Evolutionary conservation across 129 eudicot species (phyloP).

Genomic region (Ambrosia trifida): DNA sequence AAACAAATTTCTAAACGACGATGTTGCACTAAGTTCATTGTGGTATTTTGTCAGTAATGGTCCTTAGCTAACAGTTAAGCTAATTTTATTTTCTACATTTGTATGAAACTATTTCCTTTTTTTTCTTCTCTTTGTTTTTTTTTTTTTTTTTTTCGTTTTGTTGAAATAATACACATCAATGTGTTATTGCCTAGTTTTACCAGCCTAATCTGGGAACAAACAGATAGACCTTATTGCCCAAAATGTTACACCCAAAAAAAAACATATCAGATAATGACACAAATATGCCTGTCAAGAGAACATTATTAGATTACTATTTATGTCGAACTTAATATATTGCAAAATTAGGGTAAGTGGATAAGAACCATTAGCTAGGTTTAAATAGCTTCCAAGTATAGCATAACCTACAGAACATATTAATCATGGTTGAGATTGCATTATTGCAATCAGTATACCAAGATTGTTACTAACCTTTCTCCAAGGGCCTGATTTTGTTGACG

Average conservation of each 20-base stretch:
- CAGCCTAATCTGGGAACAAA: neutral
- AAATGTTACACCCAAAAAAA: neutral
- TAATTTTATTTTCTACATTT: neutral
- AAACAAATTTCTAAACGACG: too few species aligned
- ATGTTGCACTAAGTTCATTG: neutral
- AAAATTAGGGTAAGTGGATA: neutral
- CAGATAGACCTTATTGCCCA: neutral
- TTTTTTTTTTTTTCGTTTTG: too few species aligned
- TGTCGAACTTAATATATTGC: too few species aligned
- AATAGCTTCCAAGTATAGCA: neutral
- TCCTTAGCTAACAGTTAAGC: too few species aligned
- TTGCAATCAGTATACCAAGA: slow-evolving; percentile 8
- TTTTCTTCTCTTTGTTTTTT: too few species aligned
- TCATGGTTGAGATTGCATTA: neutral
- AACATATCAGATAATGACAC: neutral
- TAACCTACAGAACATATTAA: slow-evolving; percentile 4
- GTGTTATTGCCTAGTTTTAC: neutral
- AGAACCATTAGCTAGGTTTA: neutral
- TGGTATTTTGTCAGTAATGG: neutral
- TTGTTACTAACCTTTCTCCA: slow-evolving; percentile 85
- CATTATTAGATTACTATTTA: too few species aligned
- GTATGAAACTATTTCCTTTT: neutral
- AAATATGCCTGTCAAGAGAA: too few species aligned
- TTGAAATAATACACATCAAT: neutral
- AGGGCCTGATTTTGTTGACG: slow-evolving; percentile 80